Evolutionary conservation across 805 yeast species (phyloP).

Genomic region (Jamesozyma lodderae): DNA sequence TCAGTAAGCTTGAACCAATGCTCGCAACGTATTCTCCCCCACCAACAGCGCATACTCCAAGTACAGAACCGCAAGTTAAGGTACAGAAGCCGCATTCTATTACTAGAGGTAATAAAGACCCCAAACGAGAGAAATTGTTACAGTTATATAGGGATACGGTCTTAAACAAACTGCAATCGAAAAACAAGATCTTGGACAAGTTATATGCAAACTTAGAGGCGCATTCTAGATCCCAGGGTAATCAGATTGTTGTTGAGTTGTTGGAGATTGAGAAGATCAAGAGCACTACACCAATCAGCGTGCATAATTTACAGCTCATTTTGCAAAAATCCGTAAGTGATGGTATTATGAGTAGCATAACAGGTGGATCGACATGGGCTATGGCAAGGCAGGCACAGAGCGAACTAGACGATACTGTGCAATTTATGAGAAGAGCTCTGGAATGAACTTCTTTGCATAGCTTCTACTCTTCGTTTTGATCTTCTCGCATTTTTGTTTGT

Average conservation of each 20-base stretch:
- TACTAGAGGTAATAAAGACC: slow-evolving; percentile 12
- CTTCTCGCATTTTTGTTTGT: no score
- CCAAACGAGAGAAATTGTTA: slow-evolving; percentile 24
- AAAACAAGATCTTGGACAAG: slow-evolving; percentile 16
- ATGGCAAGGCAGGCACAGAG: slow-evolving; percentile 23
- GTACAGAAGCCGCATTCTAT: slow-evolving; percentile 1
- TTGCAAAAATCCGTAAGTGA: slow-evolving; percentile 27
- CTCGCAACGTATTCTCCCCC: neutral
- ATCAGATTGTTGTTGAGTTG: slow-evolving; percentile 9
- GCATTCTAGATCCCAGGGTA: neutral
- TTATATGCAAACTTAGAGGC: slow-evolving; percentile 11
- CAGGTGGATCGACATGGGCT: slow-evolving; percentile 20
- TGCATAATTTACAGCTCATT: slow-evolving; percentile 25
- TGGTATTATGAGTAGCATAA: slow-evolving; percentile 20
- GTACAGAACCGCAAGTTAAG: neutral
- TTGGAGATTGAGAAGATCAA: slow-evolving; percentile 17
- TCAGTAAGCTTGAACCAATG: slow-evolving; percentile 6
- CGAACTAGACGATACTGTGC: slow-evolving; percentile 29
- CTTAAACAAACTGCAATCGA: slow-evolving; percentile 25
- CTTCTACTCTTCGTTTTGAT: no score
- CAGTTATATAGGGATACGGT: slow-evolving; percentile 28
- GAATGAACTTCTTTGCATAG: no score
- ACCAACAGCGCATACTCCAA: neutral
- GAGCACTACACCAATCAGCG: slow-evolving; percentile 24
- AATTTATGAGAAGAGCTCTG: slow-evolving; percentile 29